Evolutionary conservation across 148 eudicot species (phyloP), one percentile per base, ranked within the genome.

Genomic region (Mesembryanthemum crystallinum): DNA sequence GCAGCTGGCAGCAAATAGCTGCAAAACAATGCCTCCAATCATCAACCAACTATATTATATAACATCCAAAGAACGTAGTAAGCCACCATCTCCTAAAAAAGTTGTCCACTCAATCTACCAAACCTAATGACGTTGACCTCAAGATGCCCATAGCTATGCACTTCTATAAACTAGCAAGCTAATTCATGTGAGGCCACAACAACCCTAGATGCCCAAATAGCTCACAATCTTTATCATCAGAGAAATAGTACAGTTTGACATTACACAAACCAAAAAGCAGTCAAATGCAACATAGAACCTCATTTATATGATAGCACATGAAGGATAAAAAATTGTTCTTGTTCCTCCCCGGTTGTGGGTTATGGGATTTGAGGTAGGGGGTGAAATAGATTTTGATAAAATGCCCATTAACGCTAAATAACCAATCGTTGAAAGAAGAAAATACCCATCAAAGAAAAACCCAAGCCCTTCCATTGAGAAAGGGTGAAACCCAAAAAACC

Each of bases 61-160:
- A 25, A 58, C 60, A 64, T 70, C 66, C 35, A 39, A 71, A 64
- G 37, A 66, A 75, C 66, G 78, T 80, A 71, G 72, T 45, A 52
- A 69, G 45, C 79, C 79, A 80, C 72, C 52, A 80, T 75, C 66
- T 64, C 25, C 25, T 70, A 67, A 80, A 75, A 75, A 69, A 68
- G 66, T 72, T 77, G 71, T 37, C 43, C 39, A 64, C 37, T 61
- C 39, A 45, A 76, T 39, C 75, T 42, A 73, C 74, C 64, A 18
- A 76, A 76, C 82, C 77, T 66, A 76, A 75, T 67, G 28, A 58
- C 27, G 79, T 80, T 80, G 83, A 80, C 83, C 76, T 64, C 18
- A 70, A 75, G 79, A 75, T 75, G 54, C 75, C 64, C 70, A 28
- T 73, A 71, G 54, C 23, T 69, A 64, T 71, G 75, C 32, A 75